A percentile compares a stretch with the other conserved stretches of the same genome.
These are phyloP conservation scores for Lithocarpus polystachyus DNA, from an alignment of 306 rosid genomes.

Conservation along the genomic window DNA sequence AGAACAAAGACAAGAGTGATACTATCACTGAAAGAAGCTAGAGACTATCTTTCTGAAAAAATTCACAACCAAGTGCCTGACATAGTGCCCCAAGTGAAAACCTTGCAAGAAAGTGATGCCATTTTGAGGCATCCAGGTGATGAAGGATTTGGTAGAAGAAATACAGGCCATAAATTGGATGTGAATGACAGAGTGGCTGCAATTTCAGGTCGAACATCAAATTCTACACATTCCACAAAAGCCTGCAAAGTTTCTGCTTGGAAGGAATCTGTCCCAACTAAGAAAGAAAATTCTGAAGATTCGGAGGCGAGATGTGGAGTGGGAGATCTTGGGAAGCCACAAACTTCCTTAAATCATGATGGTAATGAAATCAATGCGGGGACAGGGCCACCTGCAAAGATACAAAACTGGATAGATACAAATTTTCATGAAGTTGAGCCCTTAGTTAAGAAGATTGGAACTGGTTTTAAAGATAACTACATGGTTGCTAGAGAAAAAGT, in stretches of 20 bases:
- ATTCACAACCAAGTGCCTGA: slow-evolving; percentile 36
- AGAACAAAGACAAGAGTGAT: slow-evolving; percentile 60
- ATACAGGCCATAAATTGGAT: slow-evolving; percentile 22
- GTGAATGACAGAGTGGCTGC: slow-evolving; percentile 18
- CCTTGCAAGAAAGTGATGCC: slow-evolving; percentile 23
- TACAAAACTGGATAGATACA: slow-evolving; percentile 67
- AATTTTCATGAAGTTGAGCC: slow-evolving; percentile 82
- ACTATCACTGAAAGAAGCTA: slow-evolving; percentile 81
- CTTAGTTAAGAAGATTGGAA: slow-evolving; percentile 64
- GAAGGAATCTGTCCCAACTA: slow-evolving; percentile 28
- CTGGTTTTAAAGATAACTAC: slow-evolving; percentile 77
- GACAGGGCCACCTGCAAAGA: slow-evolving; percentile 29
- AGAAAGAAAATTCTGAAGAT: slow-evolving; percentile 28
- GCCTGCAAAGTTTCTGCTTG: slow-evolving; percentile 33
- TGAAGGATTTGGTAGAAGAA: slow-evolving; percentile 22
- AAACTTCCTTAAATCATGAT: slow-evolving; percentile 35
- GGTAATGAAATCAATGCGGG: slow-evolving; percentile 28
- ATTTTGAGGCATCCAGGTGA: slow-evolving; percentile 33
- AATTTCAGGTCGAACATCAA: slow-evolving; percentile 33
- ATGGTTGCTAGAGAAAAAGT: slow-evolving; percentile 65
- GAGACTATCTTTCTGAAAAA: slow-evolving; percentile 65
- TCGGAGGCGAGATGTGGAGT: slow-evolving; percentile 20
- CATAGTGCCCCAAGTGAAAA: slow-evolving; percentile 24
- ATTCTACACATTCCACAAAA: slow-evolving; percentile 30
- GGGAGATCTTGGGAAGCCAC: slow-evolving; percentile 32